Conservation (phyloP, 176 grass and related monocot genomes). For the Eleusine indica region DNA sequence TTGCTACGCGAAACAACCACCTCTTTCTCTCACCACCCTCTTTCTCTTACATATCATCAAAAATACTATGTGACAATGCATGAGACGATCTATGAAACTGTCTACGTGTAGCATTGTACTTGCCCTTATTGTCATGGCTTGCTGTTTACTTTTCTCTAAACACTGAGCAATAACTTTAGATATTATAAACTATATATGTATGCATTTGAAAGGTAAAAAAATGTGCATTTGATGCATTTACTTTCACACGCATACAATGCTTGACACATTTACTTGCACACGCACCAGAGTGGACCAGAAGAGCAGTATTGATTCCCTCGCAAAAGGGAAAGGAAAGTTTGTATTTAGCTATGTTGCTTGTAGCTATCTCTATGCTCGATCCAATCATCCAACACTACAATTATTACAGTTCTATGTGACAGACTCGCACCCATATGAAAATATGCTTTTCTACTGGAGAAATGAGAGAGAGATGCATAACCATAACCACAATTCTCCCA, state of each 20-base stretch:
- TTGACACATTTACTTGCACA: not conserved
- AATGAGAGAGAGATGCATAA: not conserved
- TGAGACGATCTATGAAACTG: too few relatives aligned
- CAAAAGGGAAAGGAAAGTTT: too few relatives aligned
- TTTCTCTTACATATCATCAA: too few relatives aligned
- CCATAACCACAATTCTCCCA: conserved; percentile 1
- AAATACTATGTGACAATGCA: too few relatives aligned
- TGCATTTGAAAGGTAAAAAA: not conserved
- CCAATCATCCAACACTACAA: not conserved
- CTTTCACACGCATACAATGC: not conserved
- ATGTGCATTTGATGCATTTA: not conserved
- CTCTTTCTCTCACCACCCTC: too few relatives aligned
- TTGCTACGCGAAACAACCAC: too few relatives aligned
- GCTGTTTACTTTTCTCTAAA: too few relatives aligned
- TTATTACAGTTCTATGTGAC: not conserved
- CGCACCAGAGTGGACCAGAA: not conserved
- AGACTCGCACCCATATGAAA: not conserved
- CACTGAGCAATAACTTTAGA: too few relatives aligned
- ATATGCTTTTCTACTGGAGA: not conserved
- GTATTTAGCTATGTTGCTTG: not conserved
- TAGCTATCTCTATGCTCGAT: not conserved
- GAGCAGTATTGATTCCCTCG: not conserved
- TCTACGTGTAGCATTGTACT: too few relatives aligned
- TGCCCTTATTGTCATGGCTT: too few relatives aligned
- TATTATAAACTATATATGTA: too few relatives aligned